Evolutionary conservation across 352 stramenopile genomes (phyloP).

Genomic region (Globisporangium nodosum): DNA sequence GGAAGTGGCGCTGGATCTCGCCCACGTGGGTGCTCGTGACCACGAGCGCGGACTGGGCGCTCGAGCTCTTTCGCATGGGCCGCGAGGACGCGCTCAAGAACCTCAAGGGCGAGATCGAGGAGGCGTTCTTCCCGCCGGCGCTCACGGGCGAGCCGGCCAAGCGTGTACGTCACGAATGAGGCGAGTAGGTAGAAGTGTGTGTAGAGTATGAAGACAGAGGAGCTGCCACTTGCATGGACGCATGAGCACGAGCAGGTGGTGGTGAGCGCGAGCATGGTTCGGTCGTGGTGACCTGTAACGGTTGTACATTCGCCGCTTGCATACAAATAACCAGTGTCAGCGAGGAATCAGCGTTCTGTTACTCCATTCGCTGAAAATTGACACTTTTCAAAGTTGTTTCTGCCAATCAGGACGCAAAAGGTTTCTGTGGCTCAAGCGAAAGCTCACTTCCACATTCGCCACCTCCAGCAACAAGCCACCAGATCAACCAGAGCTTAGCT

Average conservation of each 20-base stretch:
- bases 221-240: background rate
- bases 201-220: background rate
- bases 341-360: background rate
- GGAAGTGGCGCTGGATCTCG: constrained; percentile 76
- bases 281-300: background rate
- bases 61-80: constrained; percentile 71
- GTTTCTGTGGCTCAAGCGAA: background rate
- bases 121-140: constrained; percentile 10
- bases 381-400: background rate
- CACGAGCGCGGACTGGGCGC: constrained; percentile 68
- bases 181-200: background rate
- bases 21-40: constrained; percentile 75
- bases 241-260: background rate
- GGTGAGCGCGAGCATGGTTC: too few relatives aligned
- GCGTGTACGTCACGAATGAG: constrained; percentile 2
- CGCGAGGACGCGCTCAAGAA: constrained; percentile 64
- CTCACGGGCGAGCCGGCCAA: constrained; percentile 1
- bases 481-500: too few relatives aligned
- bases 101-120: constrained; percentile 53
- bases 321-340: background rate
- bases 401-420: background rate
- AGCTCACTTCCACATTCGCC: background rate
- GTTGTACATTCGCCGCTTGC: background rate
- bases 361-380: background rate
- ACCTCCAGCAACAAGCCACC: background rate